Percentiles rank a stretch among this genome's conserved stretches.
phyloP scores from a whole-genome alignment of 305 asterid genomes.

The Fraxinus paxiana region DNA sequence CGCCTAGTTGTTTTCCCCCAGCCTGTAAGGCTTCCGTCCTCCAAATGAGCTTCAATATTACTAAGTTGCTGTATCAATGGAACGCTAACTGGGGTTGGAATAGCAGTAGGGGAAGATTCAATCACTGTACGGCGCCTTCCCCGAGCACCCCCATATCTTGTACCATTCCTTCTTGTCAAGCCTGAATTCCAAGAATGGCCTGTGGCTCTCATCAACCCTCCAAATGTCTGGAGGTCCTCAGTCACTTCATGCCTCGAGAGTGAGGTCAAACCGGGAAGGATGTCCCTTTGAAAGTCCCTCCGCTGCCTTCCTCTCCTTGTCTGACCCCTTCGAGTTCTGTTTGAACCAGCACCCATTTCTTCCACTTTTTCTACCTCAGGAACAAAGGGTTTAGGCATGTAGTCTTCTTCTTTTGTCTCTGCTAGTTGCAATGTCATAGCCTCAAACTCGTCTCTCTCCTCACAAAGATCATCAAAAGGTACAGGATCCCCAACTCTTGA shows the following conservation, averaged over 20 bases:
- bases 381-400: slow-evolving; percentile 66
- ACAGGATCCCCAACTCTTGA: slow-evolving; percentile 18
- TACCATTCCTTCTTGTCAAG: slow-evolving; percentile 60
- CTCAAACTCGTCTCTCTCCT: slow-evolving; percentile 78
- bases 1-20: slow-evolving; percentile 98
- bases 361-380: slow-evolving; percentile 45
- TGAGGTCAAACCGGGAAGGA: slow-evolving; percentile 78
- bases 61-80: slow-evolving; percentile 45
- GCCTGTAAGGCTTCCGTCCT: slow-evolving; percentile 76
- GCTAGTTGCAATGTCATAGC: slow-evolving; percentile 60
- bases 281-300: slow-evolving; percentile 87
- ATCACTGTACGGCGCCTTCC: slow-evolving; percentile 55
- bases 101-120: slow-evolving; percentile 32
- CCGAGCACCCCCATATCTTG: slow-evolving; percentile 54
- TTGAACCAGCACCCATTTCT: slow-evolving; percentile 36
- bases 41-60: slow-evolving; percentile 53
- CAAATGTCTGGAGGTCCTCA: slow-evolving; percentile 85
- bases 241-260: slow-evolving; percentile 81
- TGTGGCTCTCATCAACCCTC: slow-evolving; percentile 83
- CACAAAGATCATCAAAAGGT: slow-evolving; percentile 12
- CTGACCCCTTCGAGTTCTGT: slow-evolving; percentile 71
- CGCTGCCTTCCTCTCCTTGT: slow-evolving; percentile 88
- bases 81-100: slow-evolving; percentile 30
- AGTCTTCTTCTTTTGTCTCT: slow-evolving; percentile 67
- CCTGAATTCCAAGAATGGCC: slow-evolving; percentile 71